These are phyloP conservation scores for Hypoxylon intermedium DNA, from an alignment of 495 filamentous ascomycete genomes.

Conservation along the genomic window DNA sequence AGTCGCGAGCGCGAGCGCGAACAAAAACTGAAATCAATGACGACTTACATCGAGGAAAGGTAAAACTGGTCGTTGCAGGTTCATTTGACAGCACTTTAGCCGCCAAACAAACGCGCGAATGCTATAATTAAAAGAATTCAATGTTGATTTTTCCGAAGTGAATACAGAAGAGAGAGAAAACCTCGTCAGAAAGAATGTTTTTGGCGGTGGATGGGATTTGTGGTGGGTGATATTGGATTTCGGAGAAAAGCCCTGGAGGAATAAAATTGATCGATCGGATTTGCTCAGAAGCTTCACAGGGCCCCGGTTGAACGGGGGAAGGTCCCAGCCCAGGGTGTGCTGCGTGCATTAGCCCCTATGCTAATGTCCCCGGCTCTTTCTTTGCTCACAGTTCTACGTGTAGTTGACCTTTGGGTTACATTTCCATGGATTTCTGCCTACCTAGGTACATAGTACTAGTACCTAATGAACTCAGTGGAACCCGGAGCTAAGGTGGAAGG, in stretches of 20 bases:
- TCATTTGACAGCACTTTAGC: slow-evolving; percentile 70
- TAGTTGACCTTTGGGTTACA: slow-evolving; percentile 28
- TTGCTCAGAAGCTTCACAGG: background rate
- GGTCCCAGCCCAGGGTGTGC: slow-evolving; percentile 1
- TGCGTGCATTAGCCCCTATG: slow-evolving; percentile 34
- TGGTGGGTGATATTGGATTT: slow-evolving; percentile 29
- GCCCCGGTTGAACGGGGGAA: background rate
- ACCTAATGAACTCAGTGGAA: slow-evolving; percentile 33
- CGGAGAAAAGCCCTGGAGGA: background rate
- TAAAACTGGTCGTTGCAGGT: slow-evolving; percentile 63
- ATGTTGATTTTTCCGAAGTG: slow-evolving; percentile 34
- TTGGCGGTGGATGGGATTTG: slow-evolving; percentile 26
- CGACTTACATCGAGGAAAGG: slow-evolving; percentile 57
- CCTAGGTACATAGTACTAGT: too few species aligned
- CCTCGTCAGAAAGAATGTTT: slow-evolving; percentile 20
- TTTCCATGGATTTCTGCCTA: slow-evolving; percentile 36
- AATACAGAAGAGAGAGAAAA: slow-evolving; percentile 28
- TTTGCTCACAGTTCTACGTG: slow-evolving; percentile 10
- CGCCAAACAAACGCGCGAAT: slow-evolving; percentile 70
- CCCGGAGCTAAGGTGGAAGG: slow-evolving; percentile 24
- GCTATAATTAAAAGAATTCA: slow-evolving; percentile 29
- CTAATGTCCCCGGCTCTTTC: slow-evolving; percentile 21
- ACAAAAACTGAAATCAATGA: slow-evolving; percentile 9
- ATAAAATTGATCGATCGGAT: slow-evolving; percentile 21
- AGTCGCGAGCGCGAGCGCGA: background rate